Percentiles rank a stretch among this genome's conserved stretches.
Conservation (phyloP, 1,284 basidiomycete species). For the Tilletia caries region DNA sequence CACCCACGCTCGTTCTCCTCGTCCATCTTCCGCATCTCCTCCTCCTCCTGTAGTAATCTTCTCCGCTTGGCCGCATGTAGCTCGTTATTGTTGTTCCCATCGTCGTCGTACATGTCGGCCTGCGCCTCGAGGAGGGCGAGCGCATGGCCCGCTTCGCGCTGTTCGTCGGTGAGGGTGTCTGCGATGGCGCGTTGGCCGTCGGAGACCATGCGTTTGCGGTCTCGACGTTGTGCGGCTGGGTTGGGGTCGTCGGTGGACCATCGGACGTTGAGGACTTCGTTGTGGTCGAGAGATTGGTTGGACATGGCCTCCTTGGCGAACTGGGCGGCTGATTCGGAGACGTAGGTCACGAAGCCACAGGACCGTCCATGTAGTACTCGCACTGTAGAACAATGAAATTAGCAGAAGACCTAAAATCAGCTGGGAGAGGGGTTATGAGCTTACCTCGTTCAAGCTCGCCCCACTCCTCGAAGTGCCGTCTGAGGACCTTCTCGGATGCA, state of each 20-base stretch:
- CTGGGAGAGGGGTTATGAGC: neutral
- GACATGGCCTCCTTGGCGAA: conserved; percentile 99
- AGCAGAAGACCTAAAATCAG: neutral
- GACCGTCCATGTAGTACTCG: conserved; percentile 88
- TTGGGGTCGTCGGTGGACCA: conserved; percentile 52
- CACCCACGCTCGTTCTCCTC: conserved; percentile 47
- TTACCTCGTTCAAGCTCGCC: conserved; percentile 76
- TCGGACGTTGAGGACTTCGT: conserved; percentile 82
- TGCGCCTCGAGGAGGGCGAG: conserved; percentile 27
- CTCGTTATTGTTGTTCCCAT: conserved; percentile 9
- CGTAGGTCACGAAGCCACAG: conserved; percentile 95
- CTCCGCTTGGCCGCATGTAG: conserved; percentile 32
- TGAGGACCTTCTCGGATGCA: conserved; percentile 40
- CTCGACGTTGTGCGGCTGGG: conserved; percentile 35
- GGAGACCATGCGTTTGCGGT: conserved; percentile 29
- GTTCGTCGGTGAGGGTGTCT: conserved; percentile 35
- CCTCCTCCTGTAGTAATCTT: conserved; percentile 28
- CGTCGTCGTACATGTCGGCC: conserved; percentile 19
- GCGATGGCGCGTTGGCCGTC: conserved; percentile 39
- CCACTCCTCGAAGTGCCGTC: conserved; percentile 86
- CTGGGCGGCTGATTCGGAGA: conserved; percentile 76
- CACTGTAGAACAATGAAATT: conserved; percentile 58
- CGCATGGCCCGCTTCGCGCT: conserved; percentile 31
- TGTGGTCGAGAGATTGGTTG: conserved; percentile 92
- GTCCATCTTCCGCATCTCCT: conserved; percentile 40